Base-by-base conservation (phyloP, 179 eudicot genomes). In the Pouteria campechiana region DNA sequence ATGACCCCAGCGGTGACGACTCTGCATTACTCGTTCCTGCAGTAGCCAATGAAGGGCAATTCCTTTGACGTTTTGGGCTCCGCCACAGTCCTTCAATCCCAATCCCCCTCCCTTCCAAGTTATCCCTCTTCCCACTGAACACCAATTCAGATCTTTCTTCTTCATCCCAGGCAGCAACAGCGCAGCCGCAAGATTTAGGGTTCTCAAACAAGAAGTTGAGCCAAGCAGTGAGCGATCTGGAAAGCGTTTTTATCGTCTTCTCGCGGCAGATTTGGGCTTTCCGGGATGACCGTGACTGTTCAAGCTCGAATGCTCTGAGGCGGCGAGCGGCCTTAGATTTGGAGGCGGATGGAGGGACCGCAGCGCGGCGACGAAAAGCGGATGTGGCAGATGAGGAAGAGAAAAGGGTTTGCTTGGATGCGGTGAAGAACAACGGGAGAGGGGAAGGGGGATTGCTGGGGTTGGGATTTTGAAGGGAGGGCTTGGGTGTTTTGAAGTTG, bases 171-270 rank as follows among this genome's bases (percentile, higher is more conserved):
- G 20, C 48, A 23, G 58, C 25, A 25, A 55, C 46, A 9, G 61
- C 67, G 44, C 81, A 74, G 1, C 87, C 94, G 32, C 94, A 79
- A 3, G 73, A 63, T 1, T 55, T 63, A 42, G 98, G 98, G 65
- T 77, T 86, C 32, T 90, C 73, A 29, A 90, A 72, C 37, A 90
- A 25, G 65, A 81, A 90, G 63, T 86, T 90, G 4, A 90, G 73
- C 98, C 98, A 90, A 19, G 62, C 90, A 18, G 94, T 67, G 28
- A 90, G 69, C 4, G 98, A 76, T 5, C 69, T 82, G 3, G 92
- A 75, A 0, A 90, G 31, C 3, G 84, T 76, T 36, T 60, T 81
- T 40, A 82, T 48, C 0, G 90, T 72, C 11, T 70, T 73, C 32
- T 74, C 92, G 47, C 82, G 86, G 51, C 67, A 65, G 1, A 48